Evolutionary conservation across 306 rosid genomes (phyloP).

Genomic region (Alnus glutinosa): DNA sequence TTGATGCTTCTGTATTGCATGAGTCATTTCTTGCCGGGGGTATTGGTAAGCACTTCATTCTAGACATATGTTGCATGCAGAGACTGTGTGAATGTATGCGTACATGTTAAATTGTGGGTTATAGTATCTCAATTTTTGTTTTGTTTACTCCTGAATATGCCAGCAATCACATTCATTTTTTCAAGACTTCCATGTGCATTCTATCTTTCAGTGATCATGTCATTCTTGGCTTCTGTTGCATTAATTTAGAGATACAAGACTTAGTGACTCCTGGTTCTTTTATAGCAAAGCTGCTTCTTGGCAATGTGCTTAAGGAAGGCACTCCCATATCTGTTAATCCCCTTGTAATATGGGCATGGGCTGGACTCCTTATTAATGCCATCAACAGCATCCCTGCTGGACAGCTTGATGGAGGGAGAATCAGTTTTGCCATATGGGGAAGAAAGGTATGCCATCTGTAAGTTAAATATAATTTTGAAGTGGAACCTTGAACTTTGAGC

Average conservation of each 20-base stretch:
- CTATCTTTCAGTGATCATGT: not conserved
- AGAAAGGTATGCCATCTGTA: constrained; percentile 71
- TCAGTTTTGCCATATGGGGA: constrained; percentile 90
- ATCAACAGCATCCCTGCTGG: constrained; percentile 98
- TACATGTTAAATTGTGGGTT: constrained; percentile 23
- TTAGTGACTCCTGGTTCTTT: constrained; percentile 21
- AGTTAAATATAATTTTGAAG: constrained; percentile 11
- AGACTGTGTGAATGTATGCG: constrained; percentile 15
- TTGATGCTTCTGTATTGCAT: constrained; percentile 91
- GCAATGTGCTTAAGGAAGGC: constrained; percentile 82
- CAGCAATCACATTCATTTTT: not conserved
- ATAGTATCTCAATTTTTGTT: constrained; percentile 4
- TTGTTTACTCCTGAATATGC: not conserved
- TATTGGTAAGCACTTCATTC: constrained; percentile 61
- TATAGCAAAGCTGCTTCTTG: constrained; percentile 88
- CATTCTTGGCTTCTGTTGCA: constrained; percentile 17
- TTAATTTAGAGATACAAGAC: constrained; percentile 19
- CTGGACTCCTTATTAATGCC: constrained; percentile 97
- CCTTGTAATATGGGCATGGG: constrained; percentile 98
- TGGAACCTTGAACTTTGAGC: constrained; percentile 12
- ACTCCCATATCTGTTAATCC: constrained; percentile 87
- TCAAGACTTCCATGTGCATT: not conserved
- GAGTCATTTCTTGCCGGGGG: constrained; percentile 95
- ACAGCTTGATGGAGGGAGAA: constrained; percentile 97
- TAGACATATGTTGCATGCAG: not conserved